phyloP scores from a whole-genome alignment of 1,284 basidiomycete genomes.

The Vanrija sp. region DNA sequence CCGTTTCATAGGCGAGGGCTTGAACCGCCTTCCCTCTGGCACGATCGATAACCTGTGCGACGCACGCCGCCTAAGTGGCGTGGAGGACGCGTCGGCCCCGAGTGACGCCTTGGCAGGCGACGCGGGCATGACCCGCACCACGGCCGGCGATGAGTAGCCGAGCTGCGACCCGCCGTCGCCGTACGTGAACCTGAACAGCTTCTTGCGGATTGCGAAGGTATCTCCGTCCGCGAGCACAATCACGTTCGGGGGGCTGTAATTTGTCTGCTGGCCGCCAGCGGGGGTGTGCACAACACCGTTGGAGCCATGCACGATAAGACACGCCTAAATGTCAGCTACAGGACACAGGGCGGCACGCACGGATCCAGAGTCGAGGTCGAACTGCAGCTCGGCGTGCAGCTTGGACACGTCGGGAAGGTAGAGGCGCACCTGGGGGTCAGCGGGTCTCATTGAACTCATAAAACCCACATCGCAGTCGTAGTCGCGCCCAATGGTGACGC shows the following conservation, averaged over 20 bases:
- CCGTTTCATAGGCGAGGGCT: constrained; percentile 34
- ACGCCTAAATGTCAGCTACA: constrained; percentile 23
- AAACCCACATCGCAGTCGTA: constrained; percentile 38
- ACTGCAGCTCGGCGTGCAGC: constrained; percentile 42
- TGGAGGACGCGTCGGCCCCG: neutral
- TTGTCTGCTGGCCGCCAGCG: constrained; percentile 3
- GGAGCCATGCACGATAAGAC: constrained; percentile 34
- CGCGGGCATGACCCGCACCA: neutral
- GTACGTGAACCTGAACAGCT: constrained; percentile 46
- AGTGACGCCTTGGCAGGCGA: constrained; percentile 1
- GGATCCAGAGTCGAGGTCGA: constrained; percentile 34
- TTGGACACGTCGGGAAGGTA: constrained; percentile 46
- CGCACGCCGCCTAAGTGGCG: constrained; percentile 16
- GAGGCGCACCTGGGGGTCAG: constrained; percentile 35
- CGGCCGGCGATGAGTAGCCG: neutral
- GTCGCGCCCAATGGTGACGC: constrained; percentile 42
- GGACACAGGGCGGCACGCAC: constrained; percentile 20
- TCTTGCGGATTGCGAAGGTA: constrained; percentile 40
- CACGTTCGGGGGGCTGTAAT: constrained; percentile 22
- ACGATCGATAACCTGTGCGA: constrained; percentile 42
- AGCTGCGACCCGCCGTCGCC: constrained; percentile 7
- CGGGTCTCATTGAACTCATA: neutral
- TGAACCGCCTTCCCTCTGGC: constrained; percentile 36
- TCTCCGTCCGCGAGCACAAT: constrained; percentile 35
- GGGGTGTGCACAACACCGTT: constrained; percentile 33